phyloP scores from a whole-genome alignment of 306 rosid species.

The Fagus sylvatica region DNA sequence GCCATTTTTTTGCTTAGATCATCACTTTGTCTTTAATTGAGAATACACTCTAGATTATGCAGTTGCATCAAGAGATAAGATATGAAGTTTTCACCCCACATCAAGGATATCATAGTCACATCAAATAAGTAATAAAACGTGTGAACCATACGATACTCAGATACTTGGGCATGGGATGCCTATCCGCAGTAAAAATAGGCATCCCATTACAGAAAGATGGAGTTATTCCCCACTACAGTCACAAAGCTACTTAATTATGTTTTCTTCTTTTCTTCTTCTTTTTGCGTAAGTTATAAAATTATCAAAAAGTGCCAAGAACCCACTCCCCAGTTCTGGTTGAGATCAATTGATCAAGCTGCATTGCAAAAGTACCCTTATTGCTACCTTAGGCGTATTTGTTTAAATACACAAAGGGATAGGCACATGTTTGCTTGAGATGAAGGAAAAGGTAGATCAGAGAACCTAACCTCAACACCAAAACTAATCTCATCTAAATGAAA shows the following conservation, averaged over 20 bases:
- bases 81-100: neutral
- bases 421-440: neutral
- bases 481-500: neutral
- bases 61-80: conserved; percentile 1
- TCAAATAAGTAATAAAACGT: neutral
- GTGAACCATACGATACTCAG: neutral
- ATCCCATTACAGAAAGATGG: neutral
- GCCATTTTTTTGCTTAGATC: neutral
- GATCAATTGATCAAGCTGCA: conserved; percentile 9
- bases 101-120: neutral
- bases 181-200: neutral
- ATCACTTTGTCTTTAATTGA: conserved; percentile 12
- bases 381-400: conserved; percentile 3
- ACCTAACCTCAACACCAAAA: conserved; percentile 2
- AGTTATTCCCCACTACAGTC: neutral
- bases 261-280: neutral
- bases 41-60: neutral
- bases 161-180: conserved; percentile 3
- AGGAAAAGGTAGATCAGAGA: conserved; percentile 16
- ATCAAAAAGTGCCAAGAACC: neutral
- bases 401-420: neutral
- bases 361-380: neutral
- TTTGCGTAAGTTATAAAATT: neutral
- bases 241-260: conserved; percentile 3
- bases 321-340: conserved; percentile 9